Conservation (phyloP, 2,329 filamentous ascomycete species). For the Diplodia scrobiculata region DNA sequence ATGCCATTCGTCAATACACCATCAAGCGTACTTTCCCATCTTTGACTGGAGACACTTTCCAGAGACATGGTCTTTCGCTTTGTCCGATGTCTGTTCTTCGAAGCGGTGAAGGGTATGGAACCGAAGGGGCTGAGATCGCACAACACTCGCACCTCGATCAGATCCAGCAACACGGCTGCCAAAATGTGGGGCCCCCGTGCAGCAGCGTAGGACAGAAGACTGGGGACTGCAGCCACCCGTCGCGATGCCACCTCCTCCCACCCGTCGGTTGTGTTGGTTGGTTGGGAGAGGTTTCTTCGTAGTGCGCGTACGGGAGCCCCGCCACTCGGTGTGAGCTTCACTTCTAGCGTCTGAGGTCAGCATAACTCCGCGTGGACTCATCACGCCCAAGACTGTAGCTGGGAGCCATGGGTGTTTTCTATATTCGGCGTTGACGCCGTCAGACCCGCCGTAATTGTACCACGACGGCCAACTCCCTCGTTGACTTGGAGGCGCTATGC, state of each 20-base stretch:
- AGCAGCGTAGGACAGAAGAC: conserved; percentile 9
- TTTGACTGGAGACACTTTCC: background rate
- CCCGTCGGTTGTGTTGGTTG: background rate
- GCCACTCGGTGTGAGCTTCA: conserved; percentile 15
- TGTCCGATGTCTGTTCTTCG: conserved; percentile 17
- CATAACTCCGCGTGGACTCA: background rate
- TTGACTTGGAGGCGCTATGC: conserved; percentile 2
- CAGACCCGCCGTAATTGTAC: background rate
- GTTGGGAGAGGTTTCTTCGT: background rate
- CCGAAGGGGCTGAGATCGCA: conserved; percentile 21
- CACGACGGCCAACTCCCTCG: background rate
- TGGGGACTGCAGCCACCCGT: conserved; percentile 24
- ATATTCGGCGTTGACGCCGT: background rate
- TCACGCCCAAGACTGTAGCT: background rate
- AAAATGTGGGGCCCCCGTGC: conserved; percentile 15
- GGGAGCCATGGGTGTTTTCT: background rate
- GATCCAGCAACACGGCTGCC: conserved; percentile 26
- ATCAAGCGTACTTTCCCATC: conserved; percentile 1
- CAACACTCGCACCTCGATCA: background rate
- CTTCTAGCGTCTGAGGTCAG: conserved; percentile 14
- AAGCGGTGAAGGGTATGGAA: conserved; percentile 22
- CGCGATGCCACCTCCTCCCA: conserved; percentile 7
- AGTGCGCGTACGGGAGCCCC: background rate
- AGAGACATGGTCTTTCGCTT: conserved; percentile 1
- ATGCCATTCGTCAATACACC: conserved; percentile 9